Evolutionary conservation across 768 basidiomycete species (phyloP), one percentile per base, ranked within the genome.

Genomic region (Rhodosporidiobolus sp.): DNA sequence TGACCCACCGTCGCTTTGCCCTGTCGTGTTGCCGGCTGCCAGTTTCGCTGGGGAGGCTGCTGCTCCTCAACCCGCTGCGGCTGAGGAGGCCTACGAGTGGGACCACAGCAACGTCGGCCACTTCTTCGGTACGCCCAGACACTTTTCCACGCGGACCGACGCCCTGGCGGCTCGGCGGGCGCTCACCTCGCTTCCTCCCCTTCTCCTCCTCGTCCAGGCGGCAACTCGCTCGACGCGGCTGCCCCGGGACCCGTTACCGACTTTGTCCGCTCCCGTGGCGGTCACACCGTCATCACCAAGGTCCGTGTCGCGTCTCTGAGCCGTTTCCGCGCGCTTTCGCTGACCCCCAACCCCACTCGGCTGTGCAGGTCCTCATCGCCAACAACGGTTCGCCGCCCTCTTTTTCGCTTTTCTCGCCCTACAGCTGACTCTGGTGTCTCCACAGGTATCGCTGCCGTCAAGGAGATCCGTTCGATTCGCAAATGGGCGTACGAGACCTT

Each of bases 401-500:
- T 12, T 14, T 11, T 48, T 32, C 59, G 34, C 28, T 10, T 50
- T 30, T 53, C 43, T 50, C 20, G 34, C 34, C 43, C 52, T 16
- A 9, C 4, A 45, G 26, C 58, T 62, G 38, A 46, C 46, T 24
- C 16, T 19, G 6, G 6, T 3, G 26, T 19, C 46, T 20, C 10
- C 17, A 24, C 75, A 91, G 91, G 92, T 86, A 99, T 97, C 79
- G 95, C 95, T 63, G 96, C 94, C 65, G 96, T 99, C 60, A 99
- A 99, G 83, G 96, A 98, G 84, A 99, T 99, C 79, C 89, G 96
- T 60, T 98, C 96, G 58, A 90, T 99, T 77, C 88, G 96, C 68
- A 95, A 98, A 88, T 99, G 96, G 96, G 94, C 92, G 79, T 99
- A 98, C 83, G 96, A 98, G 83, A 94, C 94, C 0, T 99, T 99